Evolutionary conservation across 306 rosid species (phyloP), one percentile per base, ranked within the genome.

Genomic region (Cucumis hystrix): DNA sequence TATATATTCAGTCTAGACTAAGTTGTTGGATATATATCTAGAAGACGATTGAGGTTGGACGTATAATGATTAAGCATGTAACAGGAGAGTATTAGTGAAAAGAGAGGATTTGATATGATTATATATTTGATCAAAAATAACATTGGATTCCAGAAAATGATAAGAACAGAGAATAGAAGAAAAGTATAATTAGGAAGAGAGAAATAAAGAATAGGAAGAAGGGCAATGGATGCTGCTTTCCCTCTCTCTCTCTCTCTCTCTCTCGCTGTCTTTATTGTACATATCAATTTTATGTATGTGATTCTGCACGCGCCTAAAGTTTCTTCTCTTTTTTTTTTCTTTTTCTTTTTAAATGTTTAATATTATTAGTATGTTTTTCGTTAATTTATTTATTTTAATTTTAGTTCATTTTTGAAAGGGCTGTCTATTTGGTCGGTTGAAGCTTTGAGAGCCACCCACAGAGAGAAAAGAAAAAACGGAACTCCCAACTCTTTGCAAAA

Each of bases 291-390:
- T 51, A 59, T 59, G 17, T 11, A 59, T 59, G 37, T 59, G 37
- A 59, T 23, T 59, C 65, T 59, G 67, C 70, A 63, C 70, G 70
- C 70, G 70, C 70, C 70, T 33, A 63, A 63, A 63, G 70, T 33
- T 63, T 62, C 9, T 62, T 61, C 30, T 30, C 4, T 5, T 25
- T 60, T 10, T 9, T 21, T 10, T 10, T 59, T 23, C 4, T 5
- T 13, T 49, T 49, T 12, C 13, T 49, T 37, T 37, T 37, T 2
- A 13, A 41, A 41, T 41, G 45, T 41, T 49, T 12, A 49, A n/a
- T n/a, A n/a, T n/a, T 12, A 11, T 47, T 47, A 47, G 3, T 47
- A 47, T 47, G 35, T 33, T 33, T 33, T 47, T 47, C 12, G 9
- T 40, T 40, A 7, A 6, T 6, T 6, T 40, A 6, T 40, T 40